Conservation (phyloP, 495 filamentous ascomycete species). For the Penicillium tannophilum region DNA sequence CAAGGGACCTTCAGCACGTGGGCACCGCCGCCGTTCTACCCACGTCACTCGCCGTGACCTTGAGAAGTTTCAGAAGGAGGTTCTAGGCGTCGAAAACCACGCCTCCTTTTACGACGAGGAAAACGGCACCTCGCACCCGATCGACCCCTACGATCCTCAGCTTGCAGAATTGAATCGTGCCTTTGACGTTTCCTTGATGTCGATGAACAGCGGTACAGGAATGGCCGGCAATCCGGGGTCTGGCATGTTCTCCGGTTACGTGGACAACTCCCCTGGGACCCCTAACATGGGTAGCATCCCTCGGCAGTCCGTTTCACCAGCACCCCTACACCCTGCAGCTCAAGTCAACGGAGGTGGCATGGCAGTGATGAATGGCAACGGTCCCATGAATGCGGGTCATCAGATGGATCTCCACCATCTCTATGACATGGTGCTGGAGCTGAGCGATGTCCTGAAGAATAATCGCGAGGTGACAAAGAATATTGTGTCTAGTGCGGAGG, state of each 20-base stretch:
- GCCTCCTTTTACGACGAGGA: conserved; percentile 38
- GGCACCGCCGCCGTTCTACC: conserved; percentile 51
- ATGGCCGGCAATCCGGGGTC: conserved; percentile 35
- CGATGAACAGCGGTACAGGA: conserved; percentile 38
- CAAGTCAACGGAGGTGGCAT: conserved; percentile 61
- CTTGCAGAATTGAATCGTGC: conserved; percentile 41
- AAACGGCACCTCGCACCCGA: conserved; percentile 23
- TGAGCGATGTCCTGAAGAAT: conserved; percentile 72
- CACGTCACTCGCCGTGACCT: conserved; percentile 49
- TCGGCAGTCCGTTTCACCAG: conserved; percentile 40
- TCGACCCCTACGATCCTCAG: conserved; percentile 37
- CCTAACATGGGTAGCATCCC: conserved; percentile 41
- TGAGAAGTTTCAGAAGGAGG: conserved; percentile 47
- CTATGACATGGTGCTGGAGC: conserved; percentile 78
- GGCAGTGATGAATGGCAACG: conserved; percentile 56
- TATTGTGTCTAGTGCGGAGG: conserved; percentile 69
- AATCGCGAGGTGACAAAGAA: conserved; percentile 76
- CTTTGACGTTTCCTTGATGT: conserved; percentile 39
- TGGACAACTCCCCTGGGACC: conserved; percentile 31
- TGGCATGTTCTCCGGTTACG: conserved; percentile 38
- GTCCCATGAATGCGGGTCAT: conserved; percentile 77
- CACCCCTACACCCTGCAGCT: conserved; percentile 32
- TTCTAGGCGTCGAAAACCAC: conserved; percentile 41
- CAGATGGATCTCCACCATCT: conserved; percentile 87
- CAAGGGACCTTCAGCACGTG: conserved; percentile 46